These are phyloP conservation scores for Favolaschia claudopus DNA, from an alignment of 768 basidiomycete species.

Conservation along the genomic window DNA sequence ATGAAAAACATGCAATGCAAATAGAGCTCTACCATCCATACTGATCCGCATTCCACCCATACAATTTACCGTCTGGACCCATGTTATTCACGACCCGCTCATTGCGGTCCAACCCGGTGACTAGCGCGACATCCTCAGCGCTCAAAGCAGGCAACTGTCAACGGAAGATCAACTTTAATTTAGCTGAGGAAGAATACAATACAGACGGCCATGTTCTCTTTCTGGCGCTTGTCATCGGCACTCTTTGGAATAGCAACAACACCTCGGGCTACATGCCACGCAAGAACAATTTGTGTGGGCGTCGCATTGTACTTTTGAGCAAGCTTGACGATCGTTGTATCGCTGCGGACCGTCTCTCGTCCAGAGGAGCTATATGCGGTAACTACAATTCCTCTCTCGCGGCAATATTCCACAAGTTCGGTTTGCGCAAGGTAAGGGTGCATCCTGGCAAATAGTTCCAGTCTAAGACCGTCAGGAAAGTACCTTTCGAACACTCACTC, in stretches of 20 bases:
- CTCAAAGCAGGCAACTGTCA: constrained; percentile 9
- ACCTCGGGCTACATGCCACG: constrained; percentile 59
- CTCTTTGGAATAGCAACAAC: constrained; percentile 59
- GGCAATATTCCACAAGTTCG: constrained; percentile 56
- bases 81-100: background rate
- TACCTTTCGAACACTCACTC: constrained; percentile 42
- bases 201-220: constrained; percentile 56
- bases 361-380: constrained; percentile 58
- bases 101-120: constrained; percentile 8
- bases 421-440: constrained; percentile 60
- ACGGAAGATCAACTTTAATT: no score
- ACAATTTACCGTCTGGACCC: background rate
- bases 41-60: constrained; percentile 10
- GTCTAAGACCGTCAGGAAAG: background rate
- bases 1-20: no score
- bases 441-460: constrained; percentile 35
- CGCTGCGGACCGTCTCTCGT: constrained; percentile 51
- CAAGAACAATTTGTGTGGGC: constrained; percentile 56
- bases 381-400: constrained; percentile 55
- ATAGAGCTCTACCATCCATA: constrained; percentile 6
- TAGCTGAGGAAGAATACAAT: no score
- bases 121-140: background rate
- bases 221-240: constrained; percentile 52
- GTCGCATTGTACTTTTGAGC: constrained; percentile 56
- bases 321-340: constrained; percentile 52